Evolutionary conservation across 768 basidiomycete genomes (phyloP), one percentile per base, ranked within the genome.

Genomic region (Pleurotus platypus): DNA sequence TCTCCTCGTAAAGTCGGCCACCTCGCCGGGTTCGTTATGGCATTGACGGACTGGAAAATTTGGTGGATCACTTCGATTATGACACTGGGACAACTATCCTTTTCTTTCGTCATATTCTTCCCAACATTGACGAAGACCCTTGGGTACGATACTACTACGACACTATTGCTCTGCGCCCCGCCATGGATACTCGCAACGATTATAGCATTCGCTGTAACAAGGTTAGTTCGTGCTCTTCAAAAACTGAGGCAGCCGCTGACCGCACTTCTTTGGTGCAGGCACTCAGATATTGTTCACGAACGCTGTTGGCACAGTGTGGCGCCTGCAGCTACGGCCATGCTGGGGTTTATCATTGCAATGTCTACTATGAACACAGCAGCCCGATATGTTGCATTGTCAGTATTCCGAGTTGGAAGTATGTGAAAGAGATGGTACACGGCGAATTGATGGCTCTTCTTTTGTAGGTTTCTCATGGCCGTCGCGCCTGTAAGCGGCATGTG

Each of bases 81-180:
- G 22, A 67, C 67, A 16, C 62, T 66, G 13, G 71, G 79, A 42
- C 80, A 83, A 30, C 67, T 85, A 42, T 80, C 84, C n/a, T 66
- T 87, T 20, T 82, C 80, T 2, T 90, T 89, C 74, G 84, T 85
- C 63, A 82, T 82, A 38, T 89, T 82, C 69, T 90, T 90, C 69
- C 88, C 86, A 13, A 87, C 89, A 0, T 70, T 92, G 57, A 80
- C 78, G 6, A 81, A 77, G n/a, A 92, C 90, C 1, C 75, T 92
- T 67, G 87, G 87, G 37, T 87, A 78, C 69, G 75, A 70, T 57
- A 70, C 75, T 13, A 88, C 87, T 3, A 69, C 84, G 42, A 85
- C 87, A 4, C 74, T 92, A 8, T 69, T 90, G 48, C 78, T 76
- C 9, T 76, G 75, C 57, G 72, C 72, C 4, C 76, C 75, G 13